Evolutionary conservation across 768 basidiomycete genomes (phyloP), one percentile per base, ranked within the genome.

Genomic region (Suillus spraguei): DNA sequence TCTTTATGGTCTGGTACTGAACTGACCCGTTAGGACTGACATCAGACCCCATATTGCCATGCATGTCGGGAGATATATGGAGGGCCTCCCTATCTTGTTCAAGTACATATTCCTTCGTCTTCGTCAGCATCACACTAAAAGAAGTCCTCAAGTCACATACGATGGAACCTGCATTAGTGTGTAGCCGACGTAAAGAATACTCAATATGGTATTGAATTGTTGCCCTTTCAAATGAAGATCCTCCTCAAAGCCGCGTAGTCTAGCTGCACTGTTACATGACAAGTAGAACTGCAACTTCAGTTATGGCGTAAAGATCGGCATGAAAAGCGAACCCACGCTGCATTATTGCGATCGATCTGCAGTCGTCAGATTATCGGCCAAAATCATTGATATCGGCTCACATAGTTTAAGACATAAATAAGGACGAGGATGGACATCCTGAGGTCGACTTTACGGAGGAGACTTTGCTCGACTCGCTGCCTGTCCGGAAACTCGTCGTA

Each of bases 131-230:
- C 56, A n/a, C 1, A 36, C 22, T 52, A 32, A 60, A 38, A 32
- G 46, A 20, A 56, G 28, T 10, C 55, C 38, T 46, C 24, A 35
- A 69, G 5, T 13, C 4, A 76, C 87, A 70, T 67, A 88, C 87
- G 87, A 89, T 39, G 90, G 90, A 60, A 92, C 82, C 71, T 92
- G 91, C 90, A 91, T 91, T 44, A 90, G 74, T 63, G 89, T 89
- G 70, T 92, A 92, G 17, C 89, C 89, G 38, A 88, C 79, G 66
- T 89, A 90, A 55, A 90, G 80, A 59, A 89, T 84, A 47, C 87
- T 87, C 47, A 92, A 74, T 17, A 92, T 74, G 0, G 89, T 87
- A 13, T 86, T 82, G 70, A 91, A 92, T 67, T 92, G 80, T 60
- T 81, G 75, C 44, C 84, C 87, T 65, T 82, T 74, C 20, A 92